These are phyloP conservation scores for Nannizzia gypsea DNA, from an alignment of 2,329 filamentous ascomycete species.

Conservation along the genomic window DNA sequence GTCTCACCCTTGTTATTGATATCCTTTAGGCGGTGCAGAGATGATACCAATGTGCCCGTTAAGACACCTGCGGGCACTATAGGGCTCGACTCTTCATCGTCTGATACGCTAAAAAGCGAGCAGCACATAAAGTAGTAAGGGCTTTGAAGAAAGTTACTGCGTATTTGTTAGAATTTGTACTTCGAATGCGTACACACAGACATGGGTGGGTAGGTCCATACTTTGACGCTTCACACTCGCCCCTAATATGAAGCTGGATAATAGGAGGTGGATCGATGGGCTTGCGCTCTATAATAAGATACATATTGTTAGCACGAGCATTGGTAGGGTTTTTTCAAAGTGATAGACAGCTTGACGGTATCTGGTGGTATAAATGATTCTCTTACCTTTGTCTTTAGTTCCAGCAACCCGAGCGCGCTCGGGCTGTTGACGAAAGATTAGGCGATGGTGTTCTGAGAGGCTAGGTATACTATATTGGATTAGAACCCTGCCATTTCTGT, in stretches of 20 bases:
- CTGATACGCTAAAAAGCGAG: slow-evolving; percentile 42
- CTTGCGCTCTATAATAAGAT: slow-evolving; percentile 54
- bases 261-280: slow-evolving; percentile 78
- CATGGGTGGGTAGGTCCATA: slow-evolving; percentile 29
- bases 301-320: background rate
- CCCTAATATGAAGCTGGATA: slow-evolving; percentile 53
- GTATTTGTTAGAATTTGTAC: background rate
- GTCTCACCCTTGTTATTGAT: slow-evolving; percentile 51
- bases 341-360: background rate
- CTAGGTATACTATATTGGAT: background rate
- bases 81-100: slow-evolving; percentile 32
- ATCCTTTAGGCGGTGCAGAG: slow-evolving; percentile 71
- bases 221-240: slow-evolving; percentile 44
- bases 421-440: slow-evolving; percentile 55
- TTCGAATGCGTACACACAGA: background rate
- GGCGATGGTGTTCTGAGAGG: slow-evolving; percentile 35
- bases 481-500: background rate
- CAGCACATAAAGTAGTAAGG: slow-evolving; percentile 54
- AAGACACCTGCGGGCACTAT: slow-evolving; percentile 43
- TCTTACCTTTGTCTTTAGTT: slow-evolving; percentile 61
- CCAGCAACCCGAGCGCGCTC: slow-evolving; percentile 55
- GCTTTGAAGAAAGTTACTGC: slow-evolving; percentile 50
- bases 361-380: background rate
- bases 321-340: background rate
- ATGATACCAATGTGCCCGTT: slow-evolving; percentile 65